Evolutionary conservation across 1,284 basidiomycete species (phyloP).

Genomic region (Marasmius fiardii): DNA sequence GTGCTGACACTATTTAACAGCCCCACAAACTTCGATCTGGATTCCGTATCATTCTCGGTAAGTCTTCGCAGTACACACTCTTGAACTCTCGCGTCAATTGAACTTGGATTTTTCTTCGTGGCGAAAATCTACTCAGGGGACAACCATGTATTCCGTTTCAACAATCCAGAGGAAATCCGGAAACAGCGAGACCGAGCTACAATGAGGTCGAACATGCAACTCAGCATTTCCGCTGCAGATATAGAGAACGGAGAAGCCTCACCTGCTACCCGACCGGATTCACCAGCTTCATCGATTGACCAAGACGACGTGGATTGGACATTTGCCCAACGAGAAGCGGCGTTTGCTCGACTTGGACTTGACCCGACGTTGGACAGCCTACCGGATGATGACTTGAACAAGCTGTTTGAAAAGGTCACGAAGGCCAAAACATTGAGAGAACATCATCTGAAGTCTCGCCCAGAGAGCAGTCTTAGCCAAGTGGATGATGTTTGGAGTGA

Average conservation of each 20-base stretch:
- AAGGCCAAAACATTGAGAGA: slow-evolving; percentile 90
- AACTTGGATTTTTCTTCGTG: slow-evolving; percentile 11
- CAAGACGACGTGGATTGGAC: slow-evolving; percentile 88
- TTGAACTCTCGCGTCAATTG: neutral
- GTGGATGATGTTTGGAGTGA: slow-evolving; percentile 88
- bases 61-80: slow-evolving; percentile 23
- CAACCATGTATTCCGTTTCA: slow-evolving; percentile 97
- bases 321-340: slow-evolving; percentile 90
- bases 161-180: slow-evolving; percentile 92
- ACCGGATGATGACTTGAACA: slow-evolving; percentile 91
- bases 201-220: slow-evolving; percentile 62
- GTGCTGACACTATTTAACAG: slow-evolving; percentile 36
- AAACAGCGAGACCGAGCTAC: slow-evolving; percentile 81
- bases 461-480: slow-evolving; percentile 82
- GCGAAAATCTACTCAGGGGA: slow-evolving; percentile 57
- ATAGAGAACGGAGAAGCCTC: slow-evolving; percentile 45
- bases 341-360: slow-evolving; percentile 76
- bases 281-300: slow-evolving; percentile 67
- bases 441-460: slow-evolving; percentile 65
- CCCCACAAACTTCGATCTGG: slow-evolving; percentile 84
- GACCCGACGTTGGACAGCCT: slow-evolving; percentile 88
- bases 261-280: slow-evolving; percentile 67
- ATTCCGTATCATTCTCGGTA: slow-evolving; percentile 92
- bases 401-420: slow-evolving; percentile 88
- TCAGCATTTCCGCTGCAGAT: slow-evolving; percentile 62